Percentiles rank a stretch among this genome's conserved stretches.
Conservation (phyloP, 1,284 basidiomycete genomes). For the Cystobasidium pallidum region DNA sequence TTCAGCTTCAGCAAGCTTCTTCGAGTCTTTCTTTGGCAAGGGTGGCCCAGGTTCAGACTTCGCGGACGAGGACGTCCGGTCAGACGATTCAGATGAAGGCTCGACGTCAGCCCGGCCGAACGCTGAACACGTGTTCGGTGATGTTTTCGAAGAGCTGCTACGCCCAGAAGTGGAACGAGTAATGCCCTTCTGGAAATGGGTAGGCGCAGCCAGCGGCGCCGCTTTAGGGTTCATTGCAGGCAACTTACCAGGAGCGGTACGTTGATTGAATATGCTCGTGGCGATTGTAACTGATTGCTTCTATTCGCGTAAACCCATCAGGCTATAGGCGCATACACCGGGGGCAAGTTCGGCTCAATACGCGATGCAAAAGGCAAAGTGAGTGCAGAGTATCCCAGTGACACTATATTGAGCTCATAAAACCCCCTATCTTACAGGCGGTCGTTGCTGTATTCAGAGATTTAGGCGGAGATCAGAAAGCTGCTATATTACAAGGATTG, state of each 20-base stretch:
- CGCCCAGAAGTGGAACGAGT: constrained; percentile 43
- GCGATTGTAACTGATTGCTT: neutral
- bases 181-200: constrained; percentile 42
- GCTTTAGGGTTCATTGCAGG: constrained; percentile 42
- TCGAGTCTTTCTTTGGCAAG: constrained; percentile 34
- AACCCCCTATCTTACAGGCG: constrained; percentile 2
- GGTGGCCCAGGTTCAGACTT: constrained; percentile 19
- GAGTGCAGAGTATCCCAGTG: neutral
- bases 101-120: constrained; percentile 24
- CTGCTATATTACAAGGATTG: constrained; percentile 19
- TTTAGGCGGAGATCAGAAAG: constrained; percentile 35
- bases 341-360: constrained; percentile 40
- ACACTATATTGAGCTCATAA: neutral
- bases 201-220: constrained; percentile 33
- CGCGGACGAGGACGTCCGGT: constrained; percentile 8
- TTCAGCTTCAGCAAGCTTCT: constrained; percentile 14
- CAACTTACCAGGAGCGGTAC: constrained; percentile 42
- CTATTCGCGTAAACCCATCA: neutral
- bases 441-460: constrained; percentile 39
- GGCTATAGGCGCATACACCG: constrained; percentile 41
- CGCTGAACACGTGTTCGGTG: constrained; percentile 38
- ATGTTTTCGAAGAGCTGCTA: constrained; percentile 41
- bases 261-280: neutral
- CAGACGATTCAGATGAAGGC: constrained; percentile 30
- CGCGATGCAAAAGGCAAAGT: constrained; percentile 44